A percentile compares a stretch with the other conserved stretches of the same genome.
These are phyloP conservation scores for Aspergillus sp. DNA, from an alignment of 2,329 filamentous ascomycete genomes.

Conservation along the genomic window DNA sequence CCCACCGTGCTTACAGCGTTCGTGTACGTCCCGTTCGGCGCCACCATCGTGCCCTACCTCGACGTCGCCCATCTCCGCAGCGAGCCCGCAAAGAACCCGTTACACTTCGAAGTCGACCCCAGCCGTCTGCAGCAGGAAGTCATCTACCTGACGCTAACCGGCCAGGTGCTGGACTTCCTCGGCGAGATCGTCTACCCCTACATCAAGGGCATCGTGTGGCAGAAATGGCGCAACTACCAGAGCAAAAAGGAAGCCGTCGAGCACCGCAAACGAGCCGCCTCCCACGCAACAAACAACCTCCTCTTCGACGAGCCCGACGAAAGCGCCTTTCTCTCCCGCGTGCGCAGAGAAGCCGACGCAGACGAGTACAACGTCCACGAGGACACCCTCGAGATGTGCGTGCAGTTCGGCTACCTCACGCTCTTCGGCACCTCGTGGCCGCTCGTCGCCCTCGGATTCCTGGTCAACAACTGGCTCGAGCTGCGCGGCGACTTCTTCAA, in stretches of 20 bases:
- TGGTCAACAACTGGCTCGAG: conserved; percentile 96
- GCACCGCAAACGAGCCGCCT: conserved; percentile 22
- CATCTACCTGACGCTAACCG: conserved; percentile 94
- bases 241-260: conserved; percentile 34
- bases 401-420: conserved; percentile 84
- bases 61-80: conserved; percentile 71
- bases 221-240: conserved; percentile 59
- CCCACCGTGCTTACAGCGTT: conserved; percentile 91
- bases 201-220: conserved; percentile 73
- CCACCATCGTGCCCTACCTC: conserved; percentile 78
- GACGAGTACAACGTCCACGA: conserved; percentile 84
- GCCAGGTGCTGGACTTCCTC: conserved; percentile 82
- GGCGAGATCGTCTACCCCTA: conserved; percentile 85
- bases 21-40: conserved; percentile 89
- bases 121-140: conserved; percentile 83
- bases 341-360: conserved; percentile 79
- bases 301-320: conserved; percentile 73
- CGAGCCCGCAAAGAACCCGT: conserved; percentile 39
- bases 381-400: conserved; percentile 91
- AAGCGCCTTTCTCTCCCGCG: conserved; percentile 72
- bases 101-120: conserved; percentile 77
- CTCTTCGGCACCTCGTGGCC: conserved; percentile 96
- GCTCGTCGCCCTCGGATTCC: conserved; percentile 81
- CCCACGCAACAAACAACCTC: conserved; percentile 45
- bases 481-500: conserved; percentile 92